These are phyloP conservation scores for Xylaria sp. DNA, from an alignment of 2,329 filamentous ascomycete species.

Conservation along the genomic window DNA sequence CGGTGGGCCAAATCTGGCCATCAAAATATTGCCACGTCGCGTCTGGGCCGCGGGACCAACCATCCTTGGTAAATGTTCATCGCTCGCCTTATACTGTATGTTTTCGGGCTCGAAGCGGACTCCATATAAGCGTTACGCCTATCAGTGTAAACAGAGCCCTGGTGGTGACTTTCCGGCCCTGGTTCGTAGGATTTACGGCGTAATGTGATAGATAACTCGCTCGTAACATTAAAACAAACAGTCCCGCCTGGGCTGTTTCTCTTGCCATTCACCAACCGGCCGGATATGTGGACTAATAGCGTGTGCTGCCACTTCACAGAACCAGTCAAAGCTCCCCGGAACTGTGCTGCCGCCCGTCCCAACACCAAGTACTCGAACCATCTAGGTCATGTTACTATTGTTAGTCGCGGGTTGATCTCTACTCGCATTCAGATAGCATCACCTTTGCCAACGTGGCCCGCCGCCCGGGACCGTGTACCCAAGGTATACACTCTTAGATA, in stretches of 20 bases:
- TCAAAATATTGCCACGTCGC: conserved; percentile 49
- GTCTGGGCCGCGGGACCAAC: conserved; percentile 42
- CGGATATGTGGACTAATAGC: conserved; percentile 41
- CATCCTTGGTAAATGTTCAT: conserved; percentile 44
- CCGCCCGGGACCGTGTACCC: conserved; percentile 40
- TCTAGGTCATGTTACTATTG: conserved; percentile 46
- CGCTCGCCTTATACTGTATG: conserved; percentile 44
- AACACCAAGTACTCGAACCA: conserved; percentile 42
- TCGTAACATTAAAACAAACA: conserved; percentile 23
- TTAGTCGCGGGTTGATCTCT: conserved; percentile 47
- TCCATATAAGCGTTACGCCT: conserved; percentile 39
- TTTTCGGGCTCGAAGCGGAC: conserved; percentile 38
- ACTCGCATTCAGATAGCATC: conserved; percentile 41
- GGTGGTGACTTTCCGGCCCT: conserved; percentile 30
- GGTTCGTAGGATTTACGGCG: conserved; percentile 21
- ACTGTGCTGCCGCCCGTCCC: conserved; percentile 41
- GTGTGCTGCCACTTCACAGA: conserved; percentile 40
- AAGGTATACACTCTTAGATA: conserved; percentile 24
- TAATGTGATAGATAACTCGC: conserved; percentile 9
- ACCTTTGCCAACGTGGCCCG: conserved; percentile 47
- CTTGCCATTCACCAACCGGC: conserved; percentile 39
- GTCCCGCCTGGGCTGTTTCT: conserved; percentile 29
- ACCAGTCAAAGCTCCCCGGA: conserved; percentile 35
- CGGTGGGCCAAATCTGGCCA: conserved; percentile 49
- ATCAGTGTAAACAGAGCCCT: conserved; percentile 42